A percentile compares a stretch with the other conserved stretches of the same genome.
These are phyloP conservation scores for Xylaria sp. DNA, from an alignment of 2,329 filamentous ascomycete species.

Conservation along the genomic window DNA sequence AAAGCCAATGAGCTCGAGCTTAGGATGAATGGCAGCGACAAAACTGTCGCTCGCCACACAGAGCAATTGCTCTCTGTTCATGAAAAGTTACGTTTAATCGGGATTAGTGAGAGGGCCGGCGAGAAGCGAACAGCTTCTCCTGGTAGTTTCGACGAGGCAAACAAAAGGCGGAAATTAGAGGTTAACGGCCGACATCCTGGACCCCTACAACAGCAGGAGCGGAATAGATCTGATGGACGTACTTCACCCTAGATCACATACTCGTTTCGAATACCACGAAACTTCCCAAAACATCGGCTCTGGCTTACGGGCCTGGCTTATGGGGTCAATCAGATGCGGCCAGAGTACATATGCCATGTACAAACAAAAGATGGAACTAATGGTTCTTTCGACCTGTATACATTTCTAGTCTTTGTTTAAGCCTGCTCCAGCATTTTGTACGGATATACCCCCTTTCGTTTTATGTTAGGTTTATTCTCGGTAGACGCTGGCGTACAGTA, in stretches of 20 bases:
- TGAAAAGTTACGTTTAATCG: neutral
- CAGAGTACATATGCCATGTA: neutral
- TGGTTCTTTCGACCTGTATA: constrained; percentile 7
- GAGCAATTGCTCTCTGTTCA: constrained; percentile 2
- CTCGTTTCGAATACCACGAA: neutral
- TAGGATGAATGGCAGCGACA: constrained; percentile 16
- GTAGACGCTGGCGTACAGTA: neutral
- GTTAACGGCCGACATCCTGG: constrained; percentile 38
- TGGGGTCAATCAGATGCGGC: neutral
- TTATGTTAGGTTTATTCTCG: constrained; percentile 3
- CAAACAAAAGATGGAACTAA: neutral
- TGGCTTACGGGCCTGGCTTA: neutral
- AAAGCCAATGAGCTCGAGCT: constrained; percentile 16
- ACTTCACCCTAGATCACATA: constrained; percentile 4
- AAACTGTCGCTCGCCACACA: neutral
- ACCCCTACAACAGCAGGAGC: constrained; percentile 23
- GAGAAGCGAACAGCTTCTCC: constrained; percentile 35
- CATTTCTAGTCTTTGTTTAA: neutral
- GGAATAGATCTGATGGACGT: neutral
- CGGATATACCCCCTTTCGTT: constrained; percentile 31
- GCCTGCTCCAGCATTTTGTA: neutral
- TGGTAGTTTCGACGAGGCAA: constrained; percentile 22
- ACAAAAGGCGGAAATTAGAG: constrained; percentile 36
- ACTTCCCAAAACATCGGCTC: neutral
- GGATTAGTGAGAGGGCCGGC: neutral